Percentiles rank a stretch among this genome's conserved stretches.
Conservation (phyloP, 2,329 filamentous ascomycete genomes). For the Madurella mycetomatis region DNA sequence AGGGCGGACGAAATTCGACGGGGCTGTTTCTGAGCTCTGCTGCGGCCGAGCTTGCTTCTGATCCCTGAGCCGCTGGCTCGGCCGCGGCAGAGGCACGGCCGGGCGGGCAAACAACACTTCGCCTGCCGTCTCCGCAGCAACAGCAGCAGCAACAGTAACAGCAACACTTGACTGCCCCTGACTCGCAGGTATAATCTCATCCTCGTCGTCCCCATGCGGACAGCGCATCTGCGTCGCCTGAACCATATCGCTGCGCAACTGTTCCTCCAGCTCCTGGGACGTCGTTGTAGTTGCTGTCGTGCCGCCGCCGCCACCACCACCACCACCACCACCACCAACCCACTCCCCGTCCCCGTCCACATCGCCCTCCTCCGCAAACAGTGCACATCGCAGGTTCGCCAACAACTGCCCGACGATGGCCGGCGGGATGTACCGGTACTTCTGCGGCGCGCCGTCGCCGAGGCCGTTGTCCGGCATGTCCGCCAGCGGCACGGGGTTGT, state of each 20-base stretch:
- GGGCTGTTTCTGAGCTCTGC: neutral
- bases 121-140: neutral
- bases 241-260: conserved; percentile 43
- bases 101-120: conserved; percentile 6
- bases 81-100: conserved; percentile 3
- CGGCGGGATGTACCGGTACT: conserved; percentile 52
- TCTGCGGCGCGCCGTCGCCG: conserved; percentile 46
- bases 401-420: conserved; percentile 54
- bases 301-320: conserved; percentile 14
- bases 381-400: conserved; percentile 51
- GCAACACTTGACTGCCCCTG: conserved; percentile 22
- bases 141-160: too few species aligned
- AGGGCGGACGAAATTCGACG: conserved; percentile 27
- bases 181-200: conserved; percentile 32
- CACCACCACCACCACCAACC: conserved; percentile 25
- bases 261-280: conserved; percentile 50
- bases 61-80: conserved; percentile 16
- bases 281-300: conserved; percentile 32
- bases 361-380: conserved; percentile 41
- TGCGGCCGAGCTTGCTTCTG: conserved; percentile 7
- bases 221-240: conserved; percentile 27
- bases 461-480: conserved; percentile 53
- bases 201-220: conserved; percentile 10
- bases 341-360: conserved; percentile 20
- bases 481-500: conserved; percentile 51